Conservation (phyloP, 2,329 filamentous ascomycete species). For the Fusarium marasasianum region DNA sequence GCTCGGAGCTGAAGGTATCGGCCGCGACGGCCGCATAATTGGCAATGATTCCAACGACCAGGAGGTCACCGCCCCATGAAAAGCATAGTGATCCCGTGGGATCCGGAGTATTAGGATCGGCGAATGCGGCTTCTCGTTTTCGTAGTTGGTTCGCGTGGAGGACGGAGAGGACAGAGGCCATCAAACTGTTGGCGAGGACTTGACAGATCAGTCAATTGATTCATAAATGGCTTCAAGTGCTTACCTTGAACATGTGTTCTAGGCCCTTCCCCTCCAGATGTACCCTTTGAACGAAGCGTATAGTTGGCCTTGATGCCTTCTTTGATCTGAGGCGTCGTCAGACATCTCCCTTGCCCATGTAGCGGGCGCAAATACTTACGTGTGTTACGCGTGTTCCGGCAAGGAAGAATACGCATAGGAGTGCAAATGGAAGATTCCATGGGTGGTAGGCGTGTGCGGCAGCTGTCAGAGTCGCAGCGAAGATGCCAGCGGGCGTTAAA, state of each 20-base stretch:
- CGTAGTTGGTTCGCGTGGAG: constrained; percentile 69
- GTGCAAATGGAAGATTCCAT: constrained; percentile 88
- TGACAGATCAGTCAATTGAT: not conserved
- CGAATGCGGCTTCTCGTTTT: constrained; percentile 54
- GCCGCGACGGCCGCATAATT: constrained; percentile 93
- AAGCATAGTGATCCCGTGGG: constrained; percentile 62
- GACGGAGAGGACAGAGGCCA: constrained; percentile 73
- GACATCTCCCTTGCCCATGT: not conserved
- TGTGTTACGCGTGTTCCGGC: constrained; percentile 86
- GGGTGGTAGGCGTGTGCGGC: constrained; percentile 88
- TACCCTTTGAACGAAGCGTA: constrained; percentile 79
- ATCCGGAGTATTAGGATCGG: constrained; percentile 44
- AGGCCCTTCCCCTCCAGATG: constrained; percentile 80
- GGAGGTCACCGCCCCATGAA: constrained; percentile 68
- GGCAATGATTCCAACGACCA: constrained; percentile 72
- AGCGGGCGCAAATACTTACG: constrained; percentile 54
- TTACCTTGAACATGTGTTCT: constrained; percentile 83
- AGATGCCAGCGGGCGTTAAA: constrained; percentile 79
- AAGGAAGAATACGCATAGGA: constrained; percentile 87
- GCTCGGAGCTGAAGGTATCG: constrained; percentile 94
- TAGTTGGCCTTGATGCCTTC: constrained; percentile 84
- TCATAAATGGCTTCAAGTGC: constrained; percentile 9
- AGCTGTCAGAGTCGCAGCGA: constrained; percentile 78
- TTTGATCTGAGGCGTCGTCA: constrained; percentile 70
- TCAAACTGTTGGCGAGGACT: constrained; percentile 87